Conservation (phyloP, 1,284 basidiomycete genomes). For the Trichosporon coremiiforme region DNA sequence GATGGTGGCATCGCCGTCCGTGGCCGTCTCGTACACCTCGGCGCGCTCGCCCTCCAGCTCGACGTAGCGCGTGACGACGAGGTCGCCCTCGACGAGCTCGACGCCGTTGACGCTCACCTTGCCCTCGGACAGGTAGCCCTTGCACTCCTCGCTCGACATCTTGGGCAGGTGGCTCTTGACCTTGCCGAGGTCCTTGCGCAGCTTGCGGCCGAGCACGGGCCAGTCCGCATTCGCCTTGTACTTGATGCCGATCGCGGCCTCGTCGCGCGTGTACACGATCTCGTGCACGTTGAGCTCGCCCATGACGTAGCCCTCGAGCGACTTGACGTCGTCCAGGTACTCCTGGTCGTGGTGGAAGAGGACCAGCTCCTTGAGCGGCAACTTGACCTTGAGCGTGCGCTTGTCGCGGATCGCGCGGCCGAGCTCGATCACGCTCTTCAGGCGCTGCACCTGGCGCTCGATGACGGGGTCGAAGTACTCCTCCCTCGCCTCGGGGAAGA, state of each 20-base stretch:
- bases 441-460: slow-evolving; percentile 89
- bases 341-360: slow-evolving; percentile 88
- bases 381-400: slow-evolving; percentile 82
- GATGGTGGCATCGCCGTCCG: slow-evolving; percentile 92
- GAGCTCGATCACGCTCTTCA: slow-evolving; percentile 93
- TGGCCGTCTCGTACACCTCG: slow-evolving; percentile 75
- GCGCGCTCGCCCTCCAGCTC: slow-evolving; percentile 62
- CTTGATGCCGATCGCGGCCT: slow-evolving; percentile 79
- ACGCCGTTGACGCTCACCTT: slow-evolving; percentile 88
- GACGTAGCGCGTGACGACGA: slow-evolving; percentile 87
- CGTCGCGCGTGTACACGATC: slow-evolving; percentile 85
- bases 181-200: slow-evolving; percentile 87
- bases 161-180: slow-evolving; percentile 86
- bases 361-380: slow-evolving; percentile 84
- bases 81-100: slow-evolving; percentile 82
- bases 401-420: slow-evolving; percentile 86
- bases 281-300: slow-evolving; percentile 96
- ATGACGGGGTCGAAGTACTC: slow-evolving; percentile 97
- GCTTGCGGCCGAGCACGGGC: slow-evolving; percentile 89
- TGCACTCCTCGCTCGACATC: slow-evolving; percentile 80
- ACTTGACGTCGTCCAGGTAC: slow-evolving; percentile 83
- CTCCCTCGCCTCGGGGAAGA: slow-evolving; percentile 88
- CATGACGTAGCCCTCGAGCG: slow-evolving; percentile 83
- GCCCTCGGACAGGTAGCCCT: slow-evolving; percentile 73
- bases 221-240: slow-evolving; percentile 95